Evolutionary conservation across 768 basidiomycete genomes (phyloP), one percentile per base, ranked within the genome.

Genomic region (Phaffia australis): DNA sequence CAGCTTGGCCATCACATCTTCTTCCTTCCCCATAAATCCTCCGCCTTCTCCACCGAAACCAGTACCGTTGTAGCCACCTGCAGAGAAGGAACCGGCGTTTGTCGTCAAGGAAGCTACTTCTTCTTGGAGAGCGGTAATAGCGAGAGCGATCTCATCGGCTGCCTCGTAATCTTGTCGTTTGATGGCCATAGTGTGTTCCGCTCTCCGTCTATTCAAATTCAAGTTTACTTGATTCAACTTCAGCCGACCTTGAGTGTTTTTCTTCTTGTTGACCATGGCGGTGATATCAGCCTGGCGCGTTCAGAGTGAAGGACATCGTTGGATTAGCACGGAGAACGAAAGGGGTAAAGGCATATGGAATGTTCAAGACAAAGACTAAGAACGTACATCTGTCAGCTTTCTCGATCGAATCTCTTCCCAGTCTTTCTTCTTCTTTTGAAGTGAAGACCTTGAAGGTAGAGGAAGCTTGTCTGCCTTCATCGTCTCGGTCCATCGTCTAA

Each of bases 341-440:
- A 48, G 30, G 66, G 30, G 27, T 56, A 15, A n/a, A 29, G 21
- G 30, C 16, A 19, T 3, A 60, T 1, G 68, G 66, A 52, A 69
- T 9, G 21, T 19, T 5, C 8, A n/a, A 46, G 48, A 60, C 29
- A 25, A 23, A 23, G 63, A n/a, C 50, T 64, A 23, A 8, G 11
- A 21, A 73, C 79, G 72, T 64, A 90, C 92, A 81, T 94, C 90
- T 0, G 93, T 94, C 77, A 88, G 77, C 1, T 81, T 81, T 72
- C 86, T 83, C 2, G 76, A 80, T 15, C 79, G 70, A 56, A 88
- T 74, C 70, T 82, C 85, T 21, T 76, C 75, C 74, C 92, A 81
- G 63, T 87, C 81, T 2, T 79, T 81, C 1, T 73, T 75, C 76
- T 92, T 91, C 74, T 81, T 83, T 71, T 64, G 63, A 60, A 91